Base-by-base conservation (phyloP, 148 eudicot species). In the Amaranthus cruentus region DNA sequence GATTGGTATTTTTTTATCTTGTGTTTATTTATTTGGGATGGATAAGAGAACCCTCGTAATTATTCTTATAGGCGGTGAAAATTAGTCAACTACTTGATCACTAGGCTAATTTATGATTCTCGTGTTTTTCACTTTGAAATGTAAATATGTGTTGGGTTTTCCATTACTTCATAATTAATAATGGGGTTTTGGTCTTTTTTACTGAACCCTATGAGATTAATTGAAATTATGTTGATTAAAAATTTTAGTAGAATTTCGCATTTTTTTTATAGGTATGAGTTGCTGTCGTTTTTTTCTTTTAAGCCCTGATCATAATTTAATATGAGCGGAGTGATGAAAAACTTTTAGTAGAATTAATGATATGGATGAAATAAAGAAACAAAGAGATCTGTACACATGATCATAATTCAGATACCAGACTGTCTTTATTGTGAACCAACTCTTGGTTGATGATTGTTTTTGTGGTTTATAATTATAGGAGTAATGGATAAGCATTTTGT, bases 101-200 rank as follows among this genome's bases (percentile, higher is more conserved):
- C 38, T 28, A 28, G 38, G 38, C 38, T 28, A 2, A 28, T 28
- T 28, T 28, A 28, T 28, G 6, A 43, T 58, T 58, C 38, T 48
- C 48, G 11, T 55, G 49, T 73, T 1, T 46, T 13, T 10, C 6
- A 18, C 9, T 48, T 61, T 58, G 43, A 44, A 12, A 11, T 74
- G 82, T 79, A 79, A 70, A 75, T 75, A 79, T 56, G 43, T 69
- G 66, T 58, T 68, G 38, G 48, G 52, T 62, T 79, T 62, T 43
- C 7, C 15, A 28, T 46, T 44, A 38, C 3, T 6, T 2, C 5
- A 13, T 46, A 44, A 11, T 10, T 0, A 57, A 14, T 12, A 14
- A 6, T 46, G 50, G 73, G 75, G 80, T 50, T 78, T 61, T 72
- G 21, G 61, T 15, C 70, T 76, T 47, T 72, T 77, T 65, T 55